phyloP scores from a whole-genome alignment of 2,329 filamentous ascomycete species.

The Aspergillus tamarii region DNA sequence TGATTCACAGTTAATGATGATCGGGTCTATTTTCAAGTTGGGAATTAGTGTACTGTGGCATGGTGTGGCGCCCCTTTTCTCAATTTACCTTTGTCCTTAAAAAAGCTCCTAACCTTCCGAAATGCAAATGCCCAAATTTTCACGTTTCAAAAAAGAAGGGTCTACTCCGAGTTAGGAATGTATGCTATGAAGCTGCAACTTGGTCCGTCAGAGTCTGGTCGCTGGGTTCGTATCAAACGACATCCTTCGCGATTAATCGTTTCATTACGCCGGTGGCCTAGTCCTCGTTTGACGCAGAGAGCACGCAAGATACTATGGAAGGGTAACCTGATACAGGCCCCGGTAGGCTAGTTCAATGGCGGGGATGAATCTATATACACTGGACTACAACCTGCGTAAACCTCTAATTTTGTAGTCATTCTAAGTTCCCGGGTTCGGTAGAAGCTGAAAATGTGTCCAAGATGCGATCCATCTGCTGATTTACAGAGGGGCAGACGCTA shows the following conservation, averaged over 20 bases:
- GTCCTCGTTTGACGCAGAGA: neutral
- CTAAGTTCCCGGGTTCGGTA: neutral
- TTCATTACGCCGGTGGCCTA: neutral
- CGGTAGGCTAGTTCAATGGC: slow-evolving; percentile 1
- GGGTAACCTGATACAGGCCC: neutral
- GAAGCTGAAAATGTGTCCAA: too few species aligned
- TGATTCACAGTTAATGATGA: slow-evolving; percentile 45
- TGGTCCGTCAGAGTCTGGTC: neutral
- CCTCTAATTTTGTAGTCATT: neutral
- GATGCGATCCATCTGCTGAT: neutral
- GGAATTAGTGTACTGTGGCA: slow-evolving; percentile 41
- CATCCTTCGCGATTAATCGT: neutral
- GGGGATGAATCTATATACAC: neutral
- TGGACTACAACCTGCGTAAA: neutral
- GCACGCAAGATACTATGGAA: neutral
- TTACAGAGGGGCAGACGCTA: neutral
- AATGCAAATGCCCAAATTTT: slow-evolving; percentile 40
- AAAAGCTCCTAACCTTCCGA: slow-evolving; percentile 41
- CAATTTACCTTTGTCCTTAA: slow-evolving; percentile 37
- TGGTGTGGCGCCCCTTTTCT: slow-evolving; percentile 41
- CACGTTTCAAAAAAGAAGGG: slow-evolving; percentile 15
- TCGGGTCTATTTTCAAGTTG: slow-evolving; percentile 42
- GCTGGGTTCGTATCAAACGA: neutral
- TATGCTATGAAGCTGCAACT: neutral
- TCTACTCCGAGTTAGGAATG: slow-evolving; percentile 2